Evolutionary conservation across 2,329 filamentous ascomycete species (phyloP).

Genomic region (Botrytis medusae): DNA sequence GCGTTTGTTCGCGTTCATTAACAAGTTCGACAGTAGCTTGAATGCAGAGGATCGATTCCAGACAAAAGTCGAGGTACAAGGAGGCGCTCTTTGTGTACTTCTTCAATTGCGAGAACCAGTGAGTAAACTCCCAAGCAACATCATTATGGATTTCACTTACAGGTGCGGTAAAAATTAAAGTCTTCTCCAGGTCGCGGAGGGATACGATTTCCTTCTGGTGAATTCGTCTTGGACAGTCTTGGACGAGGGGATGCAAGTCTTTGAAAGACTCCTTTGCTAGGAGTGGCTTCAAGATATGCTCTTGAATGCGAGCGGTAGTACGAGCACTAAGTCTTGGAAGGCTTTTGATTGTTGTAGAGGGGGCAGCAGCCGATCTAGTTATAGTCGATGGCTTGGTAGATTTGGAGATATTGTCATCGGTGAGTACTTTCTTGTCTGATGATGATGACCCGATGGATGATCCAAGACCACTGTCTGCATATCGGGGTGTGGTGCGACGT

Average conservation of each 20-base stretch:
- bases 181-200: conserved; percentile 92
- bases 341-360: conserved; percentile 48
- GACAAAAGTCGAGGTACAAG: conserved; percentile 82
- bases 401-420: conserved; percentile 44
- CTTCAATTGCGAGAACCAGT: conserved; percentile 67
- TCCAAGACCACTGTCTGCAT: conserved; percentile 85
- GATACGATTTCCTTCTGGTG: conserved; percentile 83
- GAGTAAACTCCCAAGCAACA: conserved; percentile 65
- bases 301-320: conserved; percentile 75
- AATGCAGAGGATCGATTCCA: conserved; percentile 85
- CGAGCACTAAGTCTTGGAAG: conserved; percentile 64
- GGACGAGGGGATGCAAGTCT: conserved; percentile 76
- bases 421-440: conserved; percentile 50
- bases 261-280: conserved; percentile 71
- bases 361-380: conserved; percentile 57
- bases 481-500: conserved; percentile 57
- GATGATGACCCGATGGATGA: conserved; percentile 69
- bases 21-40: conserved; percentile 85
- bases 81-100: conserved; percentile 70
- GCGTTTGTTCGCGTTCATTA: conserved; percentile 80
- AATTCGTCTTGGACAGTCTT: conserved; percentile 77
- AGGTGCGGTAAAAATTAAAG: conserved; percentile 83
- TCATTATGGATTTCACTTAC: conserved; percentile 70
- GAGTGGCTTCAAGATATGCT: conserved; percentile 76
- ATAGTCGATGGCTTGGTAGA: conserved; percentile 54